Base-by-base conservation (phyloP, 352 stramenopile genomes). In the Phytopythium cucurbitacearum region DNA sequence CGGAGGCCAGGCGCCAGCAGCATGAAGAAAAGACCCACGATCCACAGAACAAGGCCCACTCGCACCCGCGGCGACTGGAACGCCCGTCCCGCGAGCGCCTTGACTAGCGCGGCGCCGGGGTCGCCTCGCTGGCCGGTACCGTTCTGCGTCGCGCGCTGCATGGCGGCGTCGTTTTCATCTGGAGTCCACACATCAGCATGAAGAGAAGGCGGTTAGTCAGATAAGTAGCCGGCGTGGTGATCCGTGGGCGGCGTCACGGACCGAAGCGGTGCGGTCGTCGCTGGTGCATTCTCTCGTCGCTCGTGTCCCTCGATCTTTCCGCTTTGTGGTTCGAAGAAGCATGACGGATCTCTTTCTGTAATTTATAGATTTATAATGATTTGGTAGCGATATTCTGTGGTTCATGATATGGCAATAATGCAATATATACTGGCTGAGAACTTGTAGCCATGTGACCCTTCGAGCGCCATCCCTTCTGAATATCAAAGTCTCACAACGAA, bases 1-100 rank as follows among this genome's bases (percentile, higher is more conserved):
- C 62, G 59, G 11, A 90, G 59, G 2, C 73, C 83, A 9, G 85
- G 83, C 0, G 78, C 70, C 33, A 90, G 51, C 10, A 95, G 57
- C 81, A 93, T 92, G 63, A 91, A 89, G 59, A 91, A 87, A 10
- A 95, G 71, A 2, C 85, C 85, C n/a, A 91, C 53, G 32, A 73
- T 53, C 85, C 85, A 95, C 1, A 92, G 56, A 8, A 81, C 40
- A 7, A 85, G 40, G 3, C 83, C 78, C n/a, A 76, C 71, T 39
- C 81, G 82, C 35, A 90, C 80, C 40, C 76, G 78, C 40, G 76
- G 70, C 4, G 80, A 90, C 51, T 81, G 54, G 43, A 80, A 65
- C 45, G 78, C 82, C 40, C 64, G 61, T 32, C 56, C 70, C 48
- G 83, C 76, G 3, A 89, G 48, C 43, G 60, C 48, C 65, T 82